Evolutionary conservation across 1,139 yeast genomes (phyloP).

Genomic region (Debaryomyces coudertii): DNA sequence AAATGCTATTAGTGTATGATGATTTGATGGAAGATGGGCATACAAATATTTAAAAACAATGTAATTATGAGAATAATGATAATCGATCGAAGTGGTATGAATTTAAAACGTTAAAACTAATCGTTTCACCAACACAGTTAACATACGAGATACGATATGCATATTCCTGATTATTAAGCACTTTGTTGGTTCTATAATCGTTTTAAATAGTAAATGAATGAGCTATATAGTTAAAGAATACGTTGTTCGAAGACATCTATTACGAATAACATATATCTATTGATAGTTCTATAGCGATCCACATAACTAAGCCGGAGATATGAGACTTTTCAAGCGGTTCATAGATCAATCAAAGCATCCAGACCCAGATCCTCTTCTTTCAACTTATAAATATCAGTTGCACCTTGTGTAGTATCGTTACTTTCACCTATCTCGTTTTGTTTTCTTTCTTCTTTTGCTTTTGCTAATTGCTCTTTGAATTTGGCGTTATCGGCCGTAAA

Average conservation of each 20-base stretch:
- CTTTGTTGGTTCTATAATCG: not conserved
- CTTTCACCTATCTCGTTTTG: conserved; percentile 24
- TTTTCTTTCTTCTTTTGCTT: conserved; percentile 36
- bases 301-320: too few species aligned
- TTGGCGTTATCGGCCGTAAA: conserved; percentile 22
- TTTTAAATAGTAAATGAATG: too few species aligned
- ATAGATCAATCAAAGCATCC: not conserved
- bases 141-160: conserved; percentile 4
- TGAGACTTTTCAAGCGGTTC: not conserved
- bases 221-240: not conserved
- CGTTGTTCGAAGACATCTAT: too few species aligned
- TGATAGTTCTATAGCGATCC: too few species aligned
- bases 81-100: too few species aligned
- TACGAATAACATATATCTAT: too few species aligned
- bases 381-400: not conserved
- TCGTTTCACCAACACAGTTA: not conserved
- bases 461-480: not conserved
- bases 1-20: too few species aligned
- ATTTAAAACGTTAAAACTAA: not conserved
- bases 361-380: not conserved
- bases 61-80: too few species aligned
- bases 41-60: too few species aligned
- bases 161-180: not conserved
- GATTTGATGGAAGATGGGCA: too few species aligned
- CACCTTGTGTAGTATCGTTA: not conserved